Percentiles rank a stretch among this genome's conserved stretches.
phyloP scores from a whole-genome alignment of 2,329 filamentous ascomycete species.

The Aureobasidium lini region DNA sequence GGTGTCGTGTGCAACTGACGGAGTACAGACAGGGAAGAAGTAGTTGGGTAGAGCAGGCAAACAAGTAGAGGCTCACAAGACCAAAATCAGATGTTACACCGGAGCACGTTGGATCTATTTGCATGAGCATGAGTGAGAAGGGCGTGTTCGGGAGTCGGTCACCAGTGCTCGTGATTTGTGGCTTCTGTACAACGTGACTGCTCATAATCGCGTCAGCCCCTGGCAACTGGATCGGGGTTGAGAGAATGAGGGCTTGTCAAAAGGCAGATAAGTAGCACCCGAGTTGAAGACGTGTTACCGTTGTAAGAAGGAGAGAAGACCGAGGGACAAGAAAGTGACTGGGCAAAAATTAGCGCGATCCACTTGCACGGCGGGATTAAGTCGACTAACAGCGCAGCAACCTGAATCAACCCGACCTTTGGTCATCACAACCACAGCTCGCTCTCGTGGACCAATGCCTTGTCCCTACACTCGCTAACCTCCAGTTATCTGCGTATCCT shows the following conservation, averaged over 20 bases:
- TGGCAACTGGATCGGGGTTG: not conserved
- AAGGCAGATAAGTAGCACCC: not conserved
- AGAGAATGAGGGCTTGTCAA: not conserved
- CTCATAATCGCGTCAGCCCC: constrained; percentile 1
- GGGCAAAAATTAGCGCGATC: constrained; percentile 5
- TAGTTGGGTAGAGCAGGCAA: not conserved
- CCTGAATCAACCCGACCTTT: not conserved
- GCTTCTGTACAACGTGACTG: constrained; percentile 7
- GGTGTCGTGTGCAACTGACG: not conserved
- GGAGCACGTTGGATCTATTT: not conserved
- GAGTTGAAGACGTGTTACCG: not conserved
- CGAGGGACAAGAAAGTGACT: constrained; percentile 4
- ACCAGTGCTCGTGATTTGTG: constrained; percentile 5
- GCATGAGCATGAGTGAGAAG: not conserved
- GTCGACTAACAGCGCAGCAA: constrained; percentile 4
- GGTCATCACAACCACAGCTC: constrained; percentile 2
- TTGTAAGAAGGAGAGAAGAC: constrained; percentile 9
- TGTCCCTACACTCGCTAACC: constrained; percentile 4
- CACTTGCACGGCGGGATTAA: not conserved
- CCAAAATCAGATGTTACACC: constrained; percentile 4
- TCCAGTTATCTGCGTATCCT: not conserved
- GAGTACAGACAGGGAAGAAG: not conserved
- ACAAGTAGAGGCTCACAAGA: constrained; percentile 7
- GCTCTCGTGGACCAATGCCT: constrained; percentile 10
- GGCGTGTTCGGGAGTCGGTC: not conserved